Evolutionary conservation across 2,329 filamentous ascomycete species (phyloP).

Genomic region (Aspergillus brasiliensis): DNA sequence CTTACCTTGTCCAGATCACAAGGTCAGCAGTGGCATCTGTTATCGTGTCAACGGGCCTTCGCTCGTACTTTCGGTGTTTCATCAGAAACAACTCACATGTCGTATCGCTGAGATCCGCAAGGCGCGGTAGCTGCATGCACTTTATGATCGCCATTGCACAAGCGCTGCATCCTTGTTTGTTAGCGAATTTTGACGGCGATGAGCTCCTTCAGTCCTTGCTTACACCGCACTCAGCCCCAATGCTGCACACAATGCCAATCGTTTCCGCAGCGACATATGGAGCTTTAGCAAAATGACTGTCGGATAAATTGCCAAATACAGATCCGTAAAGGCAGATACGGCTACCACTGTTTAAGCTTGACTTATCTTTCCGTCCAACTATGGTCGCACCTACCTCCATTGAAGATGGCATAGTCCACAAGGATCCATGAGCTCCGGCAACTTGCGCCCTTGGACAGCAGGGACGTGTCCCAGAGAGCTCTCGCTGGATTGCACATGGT

Average conservation of each 20-base stretch:
- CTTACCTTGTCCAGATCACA: constrained; percentile 50
- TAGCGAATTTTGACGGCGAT: not conserved
- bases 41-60: not conserved
- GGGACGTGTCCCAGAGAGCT: constrained; percentile 42
- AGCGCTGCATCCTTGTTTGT: constrained; percentile 28
- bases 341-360: constrained; percentile 13
- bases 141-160: constrained; percentile 37
- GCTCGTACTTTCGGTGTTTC: not conserved
- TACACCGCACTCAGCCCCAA: constrained; percentile 36
- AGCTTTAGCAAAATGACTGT: constrained; percentile 30
- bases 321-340: constrained; percentile 31
- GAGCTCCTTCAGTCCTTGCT: constrained; percentile 6
- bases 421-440: constrained; percentile 40
- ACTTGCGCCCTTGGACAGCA: constrained; percentile 28
- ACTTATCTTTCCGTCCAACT: constrained; percentile 11
- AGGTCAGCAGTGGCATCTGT: constrained; percentile 43
- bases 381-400: constrained; percentile 36
- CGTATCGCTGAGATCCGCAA: constrained; percentile 31
- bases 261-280: constrained; percentile 29
- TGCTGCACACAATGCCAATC: constrained; percentile 18
- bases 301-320: constrained; percentile 36
- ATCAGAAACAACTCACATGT: constrained; percentile 28
- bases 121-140: constrained; percentile 32
- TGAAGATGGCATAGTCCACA: constrained; percentile 43
- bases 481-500: constrained; percentile 42